These are phyloP conservation scores for Bacterosira constricta DNA, from an alignment of 108 stramenopile genomes.

Conservation along the genomic window DNA sequence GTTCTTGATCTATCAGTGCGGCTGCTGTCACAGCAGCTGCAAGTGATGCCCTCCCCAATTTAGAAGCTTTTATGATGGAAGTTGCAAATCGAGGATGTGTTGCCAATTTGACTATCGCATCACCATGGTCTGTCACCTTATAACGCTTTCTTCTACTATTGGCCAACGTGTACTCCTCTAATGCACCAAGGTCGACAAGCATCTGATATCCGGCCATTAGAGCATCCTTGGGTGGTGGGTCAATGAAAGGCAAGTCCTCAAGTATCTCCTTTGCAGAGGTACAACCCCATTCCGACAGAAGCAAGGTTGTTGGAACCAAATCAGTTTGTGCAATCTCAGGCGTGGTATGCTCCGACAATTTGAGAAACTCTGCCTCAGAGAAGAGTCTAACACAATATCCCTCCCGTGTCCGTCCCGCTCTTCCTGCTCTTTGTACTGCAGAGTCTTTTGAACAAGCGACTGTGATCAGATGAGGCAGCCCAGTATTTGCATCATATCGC, in stretches of 20 bases:
- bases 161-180: slow-evolving; percentile 51
- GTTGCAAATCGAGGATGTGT: slow-evolving; percentile 84
- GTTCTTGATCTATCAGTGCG: slow-evolving; percentile 51
- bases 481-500: slow-evolving; percentile 72
- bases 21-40: slow-evolving; percentile 55
- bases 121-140: slow-evolving; percentile 62
- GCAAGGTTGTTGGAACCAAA: slow-evolving; percentile 68
- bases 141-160: slow-evolving; percentile 48
- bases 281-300: slow-evolving; percentile 82
- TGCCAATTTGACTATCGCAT: slow-evolving; percentile 59
- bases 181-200: slow-evolving; percentile 55
- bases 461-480: slow-evolving; percentile 73
- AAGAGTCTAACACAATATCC: slow-evolving; percentile 83
- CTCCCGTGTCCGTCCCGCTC: slow-evolving; percentile 80
- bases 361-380: slow-evolving; percentile 60
- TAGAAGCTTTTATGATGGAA: slow-evolving; percentile 41
- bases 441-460: slow-evolving; percentile 64
- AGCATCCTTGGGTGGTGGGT: slow-evolving; percentile 62
- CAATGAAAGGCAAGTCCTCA: slow-evolving; percentile 74
- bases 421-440: slow-evolving; percentile 81
- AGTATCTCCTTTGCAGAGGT: slow-evolving; percentile 63
- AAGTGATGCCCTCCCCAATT: slow-evolving; percentile 6
- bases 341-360: slow-evolving; percentile 41
- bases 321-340: slow-evolving; percentile 81
- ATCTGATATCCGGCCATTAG: slow-evolving; percentile 60